These are phyloP conservation scores for Solanum gracilifrons DNA, from an alignment of 257 asterid genomes.

Conservation along the genomic window DNA sequence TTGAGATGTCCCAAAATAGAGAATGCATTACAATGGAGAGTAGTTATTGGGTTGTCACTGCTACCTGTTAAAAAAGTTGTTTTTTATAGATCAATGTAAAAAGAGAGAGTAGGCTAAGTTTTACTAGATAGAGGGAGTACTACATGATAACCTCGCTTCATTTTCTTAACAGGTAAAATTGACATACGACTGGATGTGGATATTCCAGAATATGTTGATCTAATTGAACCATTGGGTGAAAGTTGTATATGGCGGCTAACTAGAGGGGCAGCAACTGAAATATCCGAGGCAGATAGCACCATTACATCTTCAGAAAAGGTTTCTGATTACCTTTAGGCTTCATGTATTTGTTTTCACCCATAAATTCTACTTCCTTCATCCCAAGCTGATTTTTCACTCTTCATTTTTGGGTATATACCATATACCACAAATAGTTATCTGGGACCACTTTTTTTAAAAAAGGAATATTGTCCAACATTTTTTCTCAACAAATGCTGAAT, in stretches of 20 bases:
- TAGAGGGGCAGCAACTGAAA: conserved; percentile 81
- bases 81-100: neutral
- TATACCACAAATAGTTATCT: neutral
- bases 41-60: neutral
- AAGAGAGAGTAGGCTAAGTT: neutral
- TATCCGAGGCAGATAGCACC: conserved; percentile 37
- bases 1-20: neutral
- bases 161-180: conserved; percentile 47
- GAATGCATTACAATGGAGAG: neutral
- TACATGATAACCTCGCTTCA: neutral
- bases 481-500: neutral
- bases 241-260: conserved; percentile 77
- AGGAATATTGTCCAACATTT: neutral
- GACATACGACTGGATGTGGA: conserved; percentile 45
- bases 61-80: neutral
- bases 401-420: neutral
- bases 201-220: conserved; percentile 50
- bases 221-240: conserved; percentile 65
- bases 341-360: neutral
- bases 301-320: conserved; percentile 53
- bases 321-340: neutral
- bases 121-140: neutral
- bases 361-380: neutral
- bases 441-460: neutral
- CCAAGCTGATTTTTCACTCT: neutral